Conservation (phyloP, 352 stramenopile species). For the Phytopythium helicoides region DNA sequence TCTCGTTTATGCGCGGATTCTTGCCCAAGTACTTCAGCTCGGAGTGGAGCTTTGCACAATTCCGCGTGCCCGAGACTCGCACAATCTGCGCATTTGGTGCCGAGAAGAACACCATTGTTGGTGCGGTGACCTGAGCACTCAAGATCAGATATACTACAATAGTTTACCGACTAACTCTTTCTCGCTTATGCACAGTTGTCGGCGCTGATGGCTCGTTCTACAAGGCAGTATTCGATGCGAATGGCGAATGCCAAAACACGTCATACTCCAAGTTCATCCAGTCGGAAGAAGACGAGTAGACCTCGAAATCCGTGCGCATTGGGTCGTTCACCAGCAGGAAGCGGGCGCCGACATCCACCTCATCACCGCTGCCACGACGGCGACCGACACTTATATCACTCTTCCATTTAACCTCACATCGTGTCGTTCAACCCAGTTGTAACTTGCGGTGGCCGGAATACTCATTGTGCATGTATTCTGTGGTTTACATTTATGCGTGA, state of each 20-base stretch:
- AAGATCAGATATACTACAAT: background rate
- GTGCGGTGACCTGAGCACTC: conserved; percentile 28
- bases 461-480: background rate
- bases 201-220: conserved; percentile 87
- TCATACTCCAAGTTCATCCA: conserved; percentile 91
- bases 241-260: conserved; percentile 87
- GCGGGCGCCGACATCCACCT: conserved; percentile 1
- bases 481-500: too few relatives aligned
- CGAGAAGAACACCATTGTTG: conserved; percentile 92
- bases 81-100: conserved; percentile 92
- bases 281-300: conserved; percentile 85
- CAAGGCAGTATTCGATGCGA: conserved; percentile 86
- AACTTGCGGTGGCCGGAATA: background rate
- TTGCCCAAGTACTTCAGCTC: conserved; percentile 93
- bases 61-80: conserved; percentile 87
- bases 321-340: background rate
- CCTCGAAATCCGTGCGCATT: background rate
- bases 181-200: too few relatives aligned
- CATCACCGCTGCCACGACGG: background rate
- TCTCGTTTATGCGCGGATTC: conserved; percentile 89
- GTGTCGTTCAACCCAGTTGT: conserved; percentile 6
- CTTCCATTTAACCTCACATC: conserved; percentile 10
- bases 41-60: conserved; percentile 94
- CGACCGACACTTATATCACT: conserved; percentile 13
- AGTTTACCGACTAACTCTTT: too few relatives aligned